phyloP scores from a whole-genome alignment of 1,284 basidiomycete species.

The Sparassis latifolia region DNA sequence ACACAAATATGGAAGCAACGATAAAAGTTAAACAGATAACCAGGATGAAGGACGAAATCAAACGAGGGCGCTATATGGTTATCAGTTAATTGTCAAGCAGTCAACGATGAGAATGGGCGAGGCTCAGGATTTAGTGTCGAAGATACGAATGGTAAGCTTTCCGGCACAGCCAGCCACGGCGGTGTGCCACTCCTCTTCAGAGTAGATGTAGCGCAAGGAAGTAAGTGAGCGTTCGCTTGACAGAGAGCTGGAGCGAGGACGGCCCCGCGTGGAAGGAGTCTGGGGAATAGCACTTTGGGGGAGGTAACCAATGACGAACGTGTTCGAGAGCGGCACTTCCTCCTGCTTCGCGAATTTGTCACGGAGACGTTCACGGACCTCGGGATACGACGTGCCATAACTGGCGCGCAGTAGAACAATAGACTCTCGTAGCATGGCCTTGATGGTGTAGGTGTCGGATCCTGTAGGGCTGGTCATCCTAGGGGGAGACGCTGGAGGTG shows the following conservation, averaged over 20 bases:
- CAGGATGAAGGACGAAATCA: slow-evolving; percentile 10
- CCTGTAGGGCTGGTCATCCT: slow-evolving; percentile 11
- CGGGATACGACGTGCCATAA: slow-evolving; percentile 36
- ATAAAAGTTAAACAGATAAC: slow-evolving; percentile 14
- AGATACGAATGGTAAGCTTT: slow-evolving; percentile 29
- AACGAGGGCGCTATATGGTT: background rate
- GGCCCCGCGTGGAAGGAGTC: slow-evolving; percentile 12
- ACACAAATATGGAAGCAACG: background rate
- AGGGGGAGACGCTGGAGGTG: slow-evolving; percentile 20
- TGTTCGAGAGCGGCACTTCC: slow-evolving; percentile 41
- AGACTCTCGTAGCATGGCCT: slow-evolving; percentile 53
- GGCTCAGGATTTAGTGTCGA: slow-evolving; percentile 20
- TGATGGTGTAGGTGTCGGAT: slow-evolving; percentile 43
- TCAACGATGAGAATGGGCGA: slow-evolving; percentile 24
- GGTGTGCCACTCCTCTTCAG: slow-evolving; percentile 36
- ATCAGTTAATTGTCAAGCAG: slow-evolving; percentile 1
- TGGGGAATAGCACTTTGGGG: slow-evolving; percentile 5
- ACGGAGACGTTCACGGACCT: slow-evolving; percentile 48
- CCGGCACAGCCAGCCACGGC: slow-evolving; percentile 24
- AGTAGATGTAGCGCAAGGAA: slow-evolving; percentile 29
- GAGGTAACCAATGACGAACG: slow-evolving; percentile 48
- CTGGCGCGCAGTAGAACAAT: slow-evolving; percentile 56
- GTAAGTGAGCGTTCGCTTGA: slow-evolving; percentile 24
- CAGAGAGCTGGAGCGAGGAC: slow-evolving; percentile 30
- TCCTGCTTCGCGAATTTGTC: slow-evolving; percentile 60